phyloP scores from a whole-genome alignment of 768 basidiomycete genomes.

The Tylopilus vinaceipallidus region DNA sequence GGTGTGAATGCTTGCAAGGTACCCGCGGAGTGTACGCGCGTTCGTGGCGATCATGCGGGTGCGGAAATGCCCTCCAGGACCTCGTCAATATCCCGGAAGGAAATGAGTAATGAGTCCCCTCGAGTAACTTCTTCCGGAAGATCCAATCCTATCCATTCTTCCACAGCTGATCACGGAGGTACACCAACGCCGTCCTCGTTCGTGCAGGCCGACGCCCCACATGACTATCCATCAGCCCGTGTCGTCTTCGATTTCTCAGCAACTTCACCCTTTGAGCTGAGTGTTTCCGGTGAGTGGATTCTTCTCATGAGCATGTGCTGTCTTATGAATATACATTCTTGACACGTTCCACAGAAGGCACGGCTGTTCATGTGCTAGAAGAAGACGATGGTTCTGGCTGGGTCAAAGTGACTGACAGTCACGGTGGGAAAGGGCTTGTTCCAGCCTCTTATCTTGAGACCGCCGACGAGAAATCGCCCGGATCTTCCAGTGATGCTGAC shows the following conservation, averaged over 20 bases:
- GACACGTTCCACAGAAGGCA: constrained; percentile 49
- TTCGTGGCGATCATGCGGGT: constrained; percentile 27
- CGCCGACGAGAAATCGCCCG: constrained; percentile 27
- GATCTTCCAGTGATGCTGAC: constrained; percentile 11
- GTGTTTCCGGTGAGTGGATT: constrained; percentile 50
- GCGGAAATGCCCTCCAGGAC: constrained; percentile 30
- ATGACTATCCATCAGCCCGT: constrained; percentile 47
- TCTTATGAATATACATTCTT: constrained; percentile 11
- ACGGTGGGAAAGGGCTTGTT: constrained; percentile 67
- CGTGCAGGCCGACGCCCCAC: constrained; percentile 40
- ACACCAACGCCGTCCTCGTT: constrained; percentile 59
- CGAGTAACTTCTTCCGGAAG: constrained; percentile 4
- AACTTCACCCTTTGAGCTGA: constrained; percentile 76
- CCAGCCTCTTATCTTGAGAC: constrained; percentile 78
- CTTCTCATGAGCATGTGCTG: constrained; percentile 3
- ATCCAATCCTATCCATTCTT: constrained; percentile 5
- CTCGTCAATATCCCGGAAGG: constrained; percentile 35
- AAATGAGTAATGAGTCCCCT: constrained; percentile 22
- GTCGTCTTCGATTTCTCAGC: constrained; percentile 75
- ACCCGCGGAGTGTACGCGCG: constrained; percentile 61
- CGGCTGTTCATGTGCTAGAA: constrained; percentile 63
- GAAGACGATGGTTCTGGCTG: constrained; percentile 86
- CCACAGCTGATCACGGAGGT: constrained; percentile 10
- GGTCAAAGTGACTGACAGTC: constrained; percentile 67
- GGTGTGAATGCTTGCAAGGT: constrained; percentile 44